Base-by-base conservation (phyloP, 371 early-diverging fungal species). In the Mortierella sp. region DNA sequence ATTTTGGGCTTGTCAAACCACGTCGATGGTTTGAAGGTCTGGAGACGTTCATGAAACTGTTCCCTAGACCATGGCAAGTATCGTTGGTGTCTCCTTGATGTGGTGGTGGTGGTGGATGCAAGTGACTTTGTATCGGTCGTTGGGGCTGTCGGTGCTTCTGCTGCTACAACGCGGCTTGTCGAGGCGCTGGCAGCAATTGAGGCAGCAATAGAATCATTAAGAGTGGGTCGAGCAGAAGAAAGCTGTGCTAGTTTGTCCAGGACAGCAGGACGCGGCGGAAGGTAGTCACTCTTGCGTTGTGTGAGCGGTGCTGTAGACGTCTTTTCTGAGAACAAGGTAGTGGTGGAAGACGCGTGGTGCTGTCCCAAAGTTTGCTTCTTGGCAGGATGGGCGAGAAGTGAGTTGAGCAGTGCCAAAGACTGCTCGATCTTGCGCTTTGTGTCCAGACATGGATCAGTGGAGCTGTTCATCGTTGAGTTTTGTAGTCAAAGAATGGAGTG, bases 1-100 rank as follows among this genome's bases (percentile, higher is more conserved):
- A 61, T 27, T 39, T 79, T 67, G 9, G 82, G 82, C 49, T 81
- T 81, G 48, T 58, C 73, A 41, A 78, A 78, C 82, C 82, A 81
- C 1, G 78, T 81, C 8, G 74, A 71, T 7, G 79, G 77, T 49
- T 62, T 66, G 54, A 77, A 81, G 17, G 79, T 72, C 57, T 77
- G 58, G 27, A 81, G 73, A 39, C 81, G 69, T 25, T 68, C 63
- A 22, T 79, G 70, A 43, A 77, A 79, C 24, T 76, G 65, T 9
- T 77, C 72, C 29, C 68, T 60, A 7, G 73, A 69, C 71, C 72
- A 70, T 13, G 81, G 81, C 39, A 60, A 43, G 60, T 69, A 73
- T 9, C 70, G 34, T 34, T 34, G 34, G 34, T 34, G 10, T 43
- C 40, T 51, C 56, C 25, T 54, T 59, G 48, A 25, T 40, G 17